Conservation (phyloP, 2,329 filamentous ascomycete species). For the Fusarium keratoplasticum region DNA sequence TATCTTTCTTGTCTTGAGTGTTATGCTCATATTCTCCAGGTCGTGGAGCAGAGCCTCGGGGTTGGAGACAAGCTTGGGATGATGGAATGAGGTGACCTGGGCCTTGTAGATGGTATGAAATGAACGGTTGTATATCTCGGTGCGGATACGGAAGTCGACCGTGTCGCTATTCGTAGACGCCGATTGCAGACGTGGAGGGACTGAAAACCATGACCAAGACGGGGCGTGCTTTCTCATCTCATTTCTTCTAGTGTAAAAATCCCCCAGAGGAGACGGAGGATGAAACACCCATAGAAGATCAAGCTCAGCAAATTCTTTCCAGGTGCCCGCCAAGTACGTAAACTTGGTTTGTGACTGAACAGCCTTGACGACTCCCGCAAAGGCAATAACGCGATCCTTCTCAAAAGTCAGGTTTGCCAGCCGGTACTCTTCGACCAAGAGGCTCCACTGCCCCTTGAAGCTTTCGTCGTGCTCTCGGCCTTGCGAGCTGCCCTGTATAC, state of each 20-base stretch:
- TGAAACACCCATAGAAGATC: constrained; percentile 1
- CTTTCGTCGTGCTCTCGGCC: neutral
- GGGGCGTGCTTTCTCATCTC: neutral
- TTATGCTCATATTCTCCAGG: constrained; percentile 5
- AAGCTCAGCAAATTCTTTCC: constrained; percentile 20
- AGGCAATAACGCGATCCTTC: neutral
- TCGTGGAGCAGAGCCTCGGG: constrained; percentile 1
- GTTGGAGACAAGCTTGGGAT: neutral
- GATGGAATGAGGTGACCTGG: neutral
- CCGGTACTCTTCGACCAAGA: constrained; percentile 6
- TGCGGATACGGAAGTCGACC: constrained; percentile 7
- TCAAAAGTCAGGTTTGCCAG: neutral
- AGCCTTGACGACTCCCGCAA: neutral
- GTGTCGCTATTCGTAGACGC: neutral
- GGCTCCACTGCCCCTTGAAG: constrained; percentile 8
- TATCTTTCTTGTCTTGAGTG: constrained; percentile 5
- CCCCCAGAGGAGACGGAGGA: neutral
- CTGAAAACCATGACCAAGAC: constrained; percentile 21
- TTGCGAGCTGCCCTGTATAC: neutral
- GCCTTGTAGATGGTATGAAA: neutral
- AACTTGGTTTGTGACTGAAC: neutral
- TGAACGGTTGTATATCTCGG: neutral
- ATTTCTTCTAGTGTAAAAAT: neutral
- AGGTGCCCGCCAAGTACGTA: constrained; percentile 12
- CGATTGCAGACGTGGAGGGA: neutral